phyloP scores from a whole-genome alignment of 2,329 filamentous ascomycete species.

The Lasiodiplodia sp. region DNA sequence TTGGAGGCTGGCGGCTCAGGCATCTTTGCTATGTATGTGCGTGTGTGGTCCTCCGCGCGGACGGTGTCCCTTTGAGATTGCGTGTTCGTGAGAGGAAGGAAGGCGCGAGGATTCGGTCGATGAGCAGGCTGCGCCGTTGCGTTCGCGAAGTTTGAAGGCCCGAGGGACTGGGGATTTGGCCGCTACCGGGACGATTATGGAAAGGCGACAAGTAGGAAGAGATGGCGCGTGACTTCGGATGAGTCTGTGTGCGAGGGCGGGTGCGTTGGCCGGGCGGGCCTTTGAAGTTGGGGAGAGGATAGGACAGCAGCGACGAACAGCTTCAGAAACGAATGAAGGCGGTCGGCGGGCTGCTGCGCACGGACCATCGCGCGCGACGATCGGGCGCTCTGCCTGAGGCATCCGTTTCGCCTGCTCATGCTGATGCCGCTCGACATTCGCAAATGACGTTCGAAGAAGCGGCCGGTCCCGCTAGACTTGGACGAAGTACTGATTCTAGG shows the following conservation, averaged over 20 bases:
- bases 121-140: neutral
- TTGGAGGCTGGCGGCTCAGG: conserved; percentile 30
- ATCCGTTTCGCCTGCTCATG: neutral
- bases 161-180: no score
- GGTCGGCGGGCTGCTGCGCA: neutral
- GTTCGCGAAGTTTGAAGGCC: neutral
- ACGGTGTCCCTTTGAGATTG: neutral
- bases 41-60: neutral
- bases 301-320: neutral
- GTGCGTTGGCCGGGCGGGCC: conserved; percentile 2
- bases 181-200: no score
- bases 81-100: neutral
- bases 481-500: neutral
- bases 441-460: no score
- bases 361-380: conserved; percentile 7
- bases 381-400: neutral
- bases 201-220: neutral
- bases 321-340: conserved; percentile 12
- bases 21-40: conserved; percentile 7
- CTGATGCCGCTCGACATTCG: neutral
- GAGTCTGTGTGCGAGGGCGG: neutral
- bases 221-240: neutral
- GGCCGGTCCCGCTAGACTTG: neutral
- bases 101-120: neutral
- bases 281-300: neutral